Base-by-base conservation (phyloP, 129 eudicot genomes). In the Saposhnikovia divaricata region DNA sequence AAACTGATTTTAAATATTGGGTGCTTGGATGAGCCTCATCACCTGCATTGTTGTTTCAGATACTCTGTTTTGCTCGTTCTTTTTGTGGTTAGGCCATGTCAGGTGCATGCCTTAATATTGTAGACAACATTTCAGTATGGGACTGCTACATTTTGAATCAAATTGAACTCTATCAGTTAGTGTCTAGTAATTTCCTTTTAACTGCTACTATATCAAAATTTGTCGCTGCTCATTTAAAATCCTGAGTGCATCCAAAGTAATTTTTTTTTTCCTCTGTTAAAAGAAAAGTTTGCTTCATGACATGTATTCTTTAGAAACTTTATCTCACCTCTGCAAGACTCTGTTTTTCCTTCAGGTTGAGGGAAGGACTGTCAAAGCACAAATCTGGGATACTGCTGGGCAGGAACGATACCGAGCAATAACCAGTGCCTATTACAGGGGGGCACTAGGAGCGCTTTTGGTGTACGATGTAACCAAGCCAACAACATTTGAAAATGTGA, bases 361-460 rank as follows among this genome's bases (percentile, higher is more conserved):
- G 75, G 97, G 96, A 78, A 91, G 96, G 88, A 93, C 98, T 19
- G 84, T 93, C 34, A 93, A 93, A 82, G 97, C 98, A 80, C 98
- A 93, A 73, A 93, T 93, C 80, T 93, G 98, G 98, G 98, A 93
- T 88, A 91, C 95, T 28, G 97, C 98, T 70, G 98, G 97, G 31
- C 98, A 93, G 84, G 97, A 92, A 81, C 85, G 97, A 80, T 92
- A 92, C 89, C 83, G 96, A 79, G 97, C 97, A 48, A 93, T 93
- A 76, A 93, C 98, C 28, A 93, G 98, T 81, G 98, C 98, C 43
- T 93, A 93, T 81, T 93, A 93, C 89, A 78, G 97, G 74, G 98
- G 98, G 80, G 98, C 98, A 65, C 83, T 93, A 0, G 98, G 98
- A 76, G 98, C 98, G 21, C 96, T 93, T 77, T 87, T 91, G 45